Base-by-base conservation (phyloP, 768 basidiomycete species). In the Paxillus rubicundulus region DNA sequence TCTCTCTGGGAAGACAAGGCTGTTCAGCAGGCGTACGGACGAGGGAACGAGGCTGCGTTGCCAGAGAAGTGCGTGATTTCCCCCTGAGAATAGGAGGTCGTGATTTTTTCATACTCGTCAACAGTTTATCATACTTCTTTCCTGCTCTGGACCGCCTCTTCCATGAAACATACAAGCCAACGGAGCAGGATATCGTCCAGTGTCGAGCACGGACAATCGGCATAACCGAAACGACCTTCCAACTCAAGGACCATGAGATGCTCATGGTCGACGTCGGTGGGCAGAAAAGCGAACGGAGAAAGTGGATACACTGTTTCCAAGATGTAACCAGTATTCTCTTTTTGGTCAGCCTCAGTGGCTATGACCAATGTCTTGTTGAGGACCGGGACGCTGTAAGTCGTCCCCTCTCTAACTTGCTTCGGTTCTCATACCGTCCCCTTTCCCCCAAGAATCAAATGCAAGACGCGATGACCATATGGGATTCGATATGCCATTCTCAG, bases 401-500 rank as follows among this genome's bases (percentile, higher is more conserved):
- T 50, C 20, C 37, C 2, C 21, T 36, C 9, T 7, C 17, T 36
- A 4, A 20, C 21, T 49, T 49, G 21, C 28, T 39, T 45, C 14
- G 9, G 10, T 27, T 28, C 30, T 53, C 24, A 58, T 38, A 43
- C 45, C 12, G 16, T 32, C 38, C 42, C 55, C 32, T 1, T 46
- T 30, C 17, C 16, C 21, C 28, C 7, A 62, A 94, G 88, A 98
- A 98, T 66, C 94, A 96, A 85, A 96, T 98, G 93, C 90, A 95
- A 75, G 94, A 98, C 58, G 92, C 94, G 4, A 89, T 98, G 85
- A 92, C 92, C n/a, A 92, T 98, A 45, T 98, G 94, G 87, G 94
- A 98, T 61, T 93, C 92, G 38, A 95, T 98, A 79, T 95, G 92
- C 72, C 92, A 97, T 68, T 95, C 92, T 9, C 92, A 95, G 58